phyloP scores from a whole-genome alignment of 2,329 filamentous ascomycete species.

The Thielaviopsis cerberus region DNA sequence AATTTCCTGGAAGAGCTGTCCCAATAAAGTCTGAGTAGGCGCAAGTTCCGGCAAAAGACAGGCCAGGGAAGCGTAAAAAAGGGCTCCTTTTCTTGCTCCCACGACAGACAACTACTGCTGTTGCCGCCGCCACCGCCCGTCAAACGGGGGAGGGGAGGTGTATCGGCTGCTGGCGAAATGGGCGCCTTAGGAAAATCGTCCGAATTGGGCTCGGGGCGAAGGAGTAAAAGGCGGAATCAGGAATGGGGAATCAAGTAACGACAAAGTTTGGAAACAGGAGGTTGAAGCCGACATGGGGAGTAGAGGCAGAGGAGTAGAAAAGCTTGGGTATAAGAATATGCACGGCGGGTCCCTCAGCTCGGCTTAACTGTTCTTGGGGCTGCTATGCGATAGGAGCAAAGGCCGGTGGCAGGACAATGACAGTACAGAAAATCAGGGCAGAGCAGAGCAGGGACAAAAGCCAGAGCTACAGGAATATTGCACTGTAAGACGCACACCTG shows the following conservation, averaged over 20 bases:
- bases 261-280: constrained; percentile 2
- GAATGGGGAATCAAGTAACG: neutral
- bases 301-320: neutral
- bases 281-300: constrained; percentile 2
- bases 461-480: neutral
- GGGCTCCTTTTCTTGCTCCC: neutral
- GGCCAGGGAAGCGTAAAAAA: neutral
- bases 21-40: neutral
- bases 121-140: neutral
- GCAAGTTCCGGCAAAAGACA: neutral
- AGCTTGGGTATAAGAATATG: neutral
- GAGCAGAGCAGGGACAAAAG: neutral
- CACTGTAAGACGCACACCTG: neutral
- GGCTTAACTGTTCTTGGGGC: neutral
- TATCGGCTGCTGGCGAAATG: neutral
- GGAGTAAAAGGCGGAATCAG: neutral
- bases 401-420: neutral
- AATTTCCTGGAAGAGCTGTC: neutral
- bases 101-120: neutral
- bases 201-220: neutral
- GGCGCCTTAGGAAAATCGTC: neutral
- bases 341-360: neutral
- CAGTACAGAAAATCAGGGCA: neutral
- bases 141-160: neutral
- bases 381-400: neutral